These are phyloP conservation scores for Urtica urens DNA, from an alignment of 306 rosid species.

Conservation along the genomic window DNA sequence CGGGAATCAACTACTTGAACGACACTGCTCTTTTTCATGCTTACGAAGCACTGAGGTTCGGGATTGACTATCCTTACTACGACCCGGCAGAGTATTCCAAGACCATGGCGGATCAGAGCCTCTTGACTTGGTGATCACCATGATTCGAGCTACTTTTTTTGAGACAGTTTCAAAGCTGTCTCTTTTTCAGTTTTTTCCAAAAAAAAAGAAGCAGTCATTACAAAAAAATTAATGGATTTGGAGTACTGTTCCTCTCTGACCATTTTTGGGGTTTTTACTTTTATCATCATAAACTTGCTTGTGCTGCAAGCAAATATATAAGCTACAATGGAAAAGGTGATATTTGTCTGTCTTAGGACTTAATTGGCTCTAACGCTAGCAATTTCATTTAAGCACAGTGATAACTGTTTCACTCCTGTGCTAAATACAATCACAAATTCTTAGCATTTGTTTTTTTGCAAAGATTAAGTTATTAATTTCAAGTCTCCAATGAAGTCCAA, in stretches of 20 bases:
- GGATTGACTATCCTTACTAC: slow-evolving; percentile 26
- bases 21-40: slow-evolving; percentile 50
- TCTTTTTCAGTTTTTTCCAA: slow-evolving; percentile 25
- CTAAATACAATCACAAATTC: no score
- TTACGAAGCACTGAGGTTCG: slow-evolving; percentile 41
- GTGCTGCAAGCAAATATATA: slow-evolving; percentile 3
- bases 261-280: slow-evolving; percentile 37
- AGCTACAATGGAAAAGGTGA: not conserved
- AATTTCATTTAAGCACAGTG: no score
- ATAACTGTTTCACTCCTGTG: no score
- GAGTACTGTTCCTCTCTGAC: slow-evolving; percentile 40
- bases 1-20: slow-evolving; percentile 31
- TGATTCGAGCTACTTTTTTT: slow-evolving; percentile 18
- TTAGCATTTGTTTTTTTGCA: no score
- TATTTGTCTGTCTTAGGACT: no score
- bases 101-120: slow-evolving; percentile 56
- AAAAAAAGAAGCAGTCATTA: slow-evolving; percentile 4
- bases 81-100: slow-evolving; percentile 49
- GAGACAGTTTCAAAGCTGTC: slow-evolving; percentile 24
- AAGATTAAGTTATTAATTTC: no score
- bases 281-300: slow-evolving; percentile 39
- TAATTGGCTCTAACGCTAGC: no score
- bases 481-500: no score
- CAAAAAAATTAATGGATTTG: slow-evolving; percentile 30
- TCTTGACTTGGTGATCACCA: slow-evolving; percentile 58